Conservation (phyloP, 1,284 basidiomycete genomes). For the Pseudozyma sp. region DNA sequence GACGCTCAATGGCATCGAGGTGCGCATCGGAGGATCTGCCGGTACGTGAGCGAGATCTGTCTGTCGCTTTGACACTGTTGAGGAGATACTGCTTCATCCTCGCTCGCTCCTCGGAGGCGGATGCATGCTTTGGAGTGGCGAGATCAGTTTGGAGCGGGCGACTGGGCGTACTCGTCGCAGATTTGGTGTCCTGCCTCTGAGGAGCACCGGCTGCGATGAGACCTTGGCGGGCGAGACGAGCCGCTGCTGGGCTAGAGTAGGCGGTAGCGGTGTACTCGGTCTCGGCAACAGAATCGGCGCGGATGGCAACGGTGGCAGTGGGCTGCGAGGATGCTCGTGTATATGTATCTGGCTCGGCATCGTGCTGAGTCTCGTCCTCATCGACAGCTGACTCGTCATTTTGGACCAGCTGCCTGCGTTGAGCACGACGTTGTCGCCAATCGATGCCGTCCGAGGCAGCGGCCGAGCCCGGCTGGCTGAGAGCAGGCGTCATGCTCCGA, state of each 20-base stretch:
- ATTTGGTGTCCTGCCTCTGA: background rate
- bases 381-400: conserved; percentile 38
- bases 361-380: conserved; percentile 27
- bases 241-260: conserved; percentile 50
- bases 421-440: conserved; percentile 33
- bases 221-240: conserved; percentile 39
- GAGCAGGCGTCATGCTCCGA: conserved; percentile 7
- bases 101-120: conserved; percentile 31
- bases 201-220: conserved; percentile 4
- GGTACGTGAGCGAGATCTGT: conserved; percentile 14
- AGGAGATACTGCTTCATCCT: conserved; percentile 54
- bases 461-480: background rate
- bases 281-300: conserved; percentile 14
- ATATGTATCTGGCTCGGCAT: conserved; percentile 6
- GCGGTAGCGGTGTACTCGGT: conserved; percentile 41
- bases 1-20: conserved; percentile 35
- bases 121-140: conserved; percentile 30
- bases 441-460: conserved; percentile 13
- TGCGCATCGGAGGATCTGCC: conserved; percentile 40
- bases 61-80: conserved; percentile 51
- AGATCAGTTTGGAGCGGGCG: conserved; percentile 24
- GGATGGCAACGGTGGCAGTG: conserved; percentile 13
- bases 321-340: conserved; percentile 10
- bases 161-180: conserved; percentile 27
- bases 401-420: conserved; percentile 34